Base-by-base conservation (phyloP, 1,139 yeast species). In the Candida labiduridarum region DNA sequence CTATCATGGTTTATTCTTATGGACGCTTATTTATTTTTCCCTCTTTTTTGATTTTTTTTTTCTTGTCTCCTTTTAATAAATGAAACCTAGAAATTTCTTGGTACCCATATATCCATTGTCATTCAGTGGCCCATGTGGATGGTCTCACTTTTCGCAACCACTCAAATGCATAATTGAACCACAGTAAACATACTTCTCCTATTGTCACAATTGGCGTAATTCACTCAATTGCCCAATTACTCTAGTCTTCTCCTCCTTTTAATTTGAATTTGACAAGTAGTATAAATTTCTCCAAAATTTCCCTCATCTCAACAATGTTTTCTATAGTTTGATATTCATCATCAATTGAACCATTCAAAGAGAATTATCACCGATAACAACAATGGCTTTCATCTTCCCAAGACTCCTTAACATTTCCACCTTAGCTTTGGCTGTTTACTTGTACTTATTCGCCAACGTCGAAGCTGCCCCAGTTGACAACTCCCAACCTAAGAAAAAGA, bases 401-500 rank as follows among this genome's bases (percentile, higher is more conserved):
- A 53, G 45, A 43, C n/a, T 53, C 15, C 29, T 48, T 12, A 45
- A 50, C 35, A 30, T 53, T 25, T 16, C 49, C 2, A 43, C 47
- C n/a, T 45, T 53, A 18, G 55, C 55, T 12, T 49, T 53, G 16
- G 51, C 53, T 29, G 52, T 50, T 15, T 53, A 51, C 47, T 52
- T 53, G 27, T 53, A 35, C 42, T 48, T 53, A 25, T 51, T 49
- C 33, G 27, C 53, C 34, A 47, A 42, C 15, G 48, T 54, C 38
- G 39, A 18, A 4, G 49, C 53, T 41, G 53, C 49, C 27, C 58
- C 58, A 18, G 51, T 55, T 29, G 54, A 54, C 29, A 52, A 50
- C 39, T 46, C 52, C 19, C 34, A 34, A 39, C 49, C 51, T 10
- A 57, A 57, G 50, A 69, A 69, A 56, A 81, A 80, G 59, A 89